Conservation (phyloP, 208 protist genomes). For the Leishmania turanica region DNA sequence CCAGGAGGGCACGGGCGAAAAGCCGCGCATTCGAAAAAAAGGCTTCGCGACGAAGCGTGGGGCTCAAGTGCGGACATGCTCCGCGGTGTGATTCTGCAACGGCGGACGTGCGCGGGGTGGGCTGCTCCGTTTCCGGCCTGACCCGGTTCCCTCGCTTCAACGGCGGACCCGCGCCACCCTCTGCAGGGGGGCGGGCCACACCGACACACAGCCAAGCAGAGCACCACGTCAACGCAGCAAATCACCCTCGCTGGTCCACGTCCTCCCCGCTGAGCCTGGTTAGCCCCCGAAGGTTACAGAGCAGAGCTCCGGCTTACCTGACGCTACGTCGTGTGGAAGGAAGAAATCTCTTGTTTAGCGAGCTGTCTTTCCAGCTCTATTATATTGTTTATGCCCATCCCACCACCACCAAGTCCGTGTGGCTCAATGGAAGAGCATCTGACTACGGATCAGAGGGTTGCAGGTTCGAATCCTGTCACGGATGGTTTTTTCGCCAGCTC, state of each 20-base stretch:
- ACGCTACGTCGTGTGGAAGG: neutral
- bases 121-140: constrained; percentile 90
- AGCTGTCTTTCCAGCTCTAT: neutral
- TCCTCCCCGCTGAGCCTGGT: constrained; percentile 38
- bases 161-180: constrained; percentile 43
- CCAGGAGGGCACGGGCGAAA: neutral
- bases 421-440: constrained; percentile 92
- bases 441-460: constrained; percentile 91
- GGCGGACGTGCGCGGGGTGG: constrained; percentile 82
- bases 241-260: constrained; percentile 73
- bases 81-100: constrained; percentile 88
- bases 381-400: rapidly evolving
- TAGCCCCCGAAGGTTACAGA: constrained; percentile 86
- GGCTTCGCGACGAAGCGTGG: constrained; percentile 54
- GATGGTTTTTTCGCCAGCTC: constrained; percentile 52
- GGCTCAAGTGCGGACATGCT: constrained; percentile 76
- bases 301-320: constrained; percentile 58
- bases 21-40: constrained; percentile 30
- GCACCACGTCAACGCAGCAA: constrained; percentile 88
- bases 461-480: constrained; percentile 91
- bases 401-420: constrained; percentile 44
- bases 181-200: constrained; percentile 47
- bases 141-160: constrained; percentile 80
- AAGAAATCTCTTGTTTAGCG: neutral
- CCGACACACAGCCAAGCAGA: constrained; percentile 90